These are phyloP conservation scores for Lomentospora prolificans DNA, from an alignment of 2,329 filamentous ascomycete species.

Conservation along the genomic window DNA sequence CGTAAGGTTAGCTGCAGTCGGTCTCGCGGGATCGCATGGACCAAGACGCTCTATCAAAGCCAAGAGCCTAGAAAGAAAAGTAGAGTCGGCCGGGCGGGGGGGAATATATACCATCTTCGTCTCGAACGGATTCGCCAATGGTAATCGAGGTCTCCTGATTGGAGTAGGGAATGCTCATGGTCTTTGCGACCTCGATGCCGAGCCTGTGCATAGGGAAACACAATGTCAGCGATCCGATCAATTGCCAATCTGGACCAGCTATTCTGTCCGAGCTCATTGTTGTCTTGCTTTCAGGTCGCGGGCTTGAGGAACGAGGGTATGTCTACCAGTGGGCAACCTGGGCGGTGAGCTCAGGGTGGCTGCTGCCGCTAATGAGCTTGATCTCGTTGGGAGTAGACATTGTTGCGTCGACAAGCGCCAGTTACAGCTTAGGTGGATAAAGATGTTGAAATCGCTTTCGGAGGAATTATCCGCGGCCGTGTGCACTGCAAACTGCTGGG, in stretches of 20 bases:
- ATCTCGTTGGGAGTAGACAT: conserved; percentile 40
- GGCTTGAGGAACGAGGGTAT: no score
- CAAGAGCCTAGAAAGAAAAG: background rate
- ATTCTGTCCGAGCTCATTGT: background rate
- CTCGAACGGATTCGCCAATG: conserved; percentile 89
- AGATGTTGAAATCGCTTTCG: background rate
- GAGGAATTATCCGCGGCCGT: no score
- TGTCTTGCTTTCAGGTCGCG: no score
- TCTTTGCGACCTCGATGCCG: conserved; percentile 69
- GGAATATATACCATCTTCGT: conserved; percentile 62
- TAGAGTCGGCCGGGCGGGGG: background rate
- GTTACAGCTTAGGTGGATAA: background rate
- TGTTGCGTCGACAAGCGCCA: background rate
- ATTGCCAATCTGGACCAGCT: background rate
- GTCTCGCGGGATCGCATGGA: no score
- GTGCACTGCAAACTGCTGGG: no score
- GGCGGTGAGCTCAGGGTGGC: conserved; percentile 36
- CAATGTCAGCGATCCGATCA: conserved; percentile 1
- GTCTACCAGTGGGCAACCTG: conserved; percentile 32
- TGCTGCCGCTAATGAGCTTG: conserved; percentile 40
- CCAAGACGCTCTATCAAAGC: no score
- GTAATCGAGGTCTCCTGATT: conserved; percentile 86
- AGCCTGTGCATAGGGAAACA: conserved; percentile 37
- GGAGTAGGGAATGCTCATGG: conserved; percentile 73
- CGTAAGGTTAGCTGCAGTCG: background rate